Evolutionary conservation across 345 rosid genomes (phyloP).

Genomic region (Eucalyptus cloeziana): DNA sequence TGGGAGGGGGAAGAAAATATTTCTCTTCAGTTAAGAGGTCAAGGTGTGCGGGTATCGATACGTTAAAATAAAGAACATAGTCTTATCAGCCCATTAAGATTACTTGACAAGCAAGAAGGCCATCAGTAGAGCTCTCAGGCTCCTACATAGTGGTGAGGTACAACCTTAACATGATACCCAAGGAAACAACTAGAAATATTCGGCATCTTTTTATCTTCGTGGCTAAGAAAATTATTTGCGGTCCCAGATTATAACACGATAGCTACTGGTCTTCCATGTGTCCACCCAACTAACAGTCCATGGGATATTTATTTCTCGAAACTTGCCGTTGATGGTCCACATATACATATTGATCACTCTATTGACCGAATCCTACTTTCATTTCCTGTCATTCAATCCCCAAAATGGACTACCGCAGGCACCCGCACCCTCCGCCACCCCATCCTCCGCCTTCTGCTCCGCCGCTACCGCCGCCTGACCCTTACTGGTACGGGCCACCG

Average conservation of each 20-base stretch:
- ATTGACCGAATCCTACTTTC: not conserved
- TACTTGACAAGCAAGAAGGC: no score
- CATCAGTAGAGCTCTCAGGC: no score
- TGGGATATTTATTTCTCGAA: not conserved
- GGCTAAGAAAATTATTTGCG: not conserved
- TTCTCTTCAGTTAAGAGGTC: no score
- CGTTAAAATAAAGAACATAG: accelerated
- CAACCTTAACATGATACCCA: no score
- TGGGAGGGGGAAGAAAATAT: no score
- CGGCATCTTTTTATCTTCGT: not conserved
- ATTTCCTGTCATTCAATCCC: not conserved
- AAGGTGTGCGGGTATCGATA: accelerated
- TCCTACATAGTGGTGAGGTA: no score
- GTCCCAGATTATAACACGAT: not conserved
- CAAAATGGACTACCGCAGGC: not conserved
- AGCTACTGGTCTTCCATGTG: not conserved
- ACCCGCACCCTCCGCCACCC: not conserved
- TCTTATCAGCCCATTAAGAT: no score
- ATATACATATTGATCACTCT: not conserved
- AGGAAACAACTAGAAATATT: not conserved
- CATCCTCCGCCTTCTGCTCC: not conserved
- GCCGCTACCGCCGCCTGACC: not conserved
- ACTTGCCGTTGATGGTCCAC: not conserved
- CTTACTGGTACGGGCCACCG: not conserved
- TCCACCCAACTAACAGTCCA: not conserved